Conservation (phyloP, 1,139 yeast genomes). For the Geotrichum cucujoidarum region DNA sequence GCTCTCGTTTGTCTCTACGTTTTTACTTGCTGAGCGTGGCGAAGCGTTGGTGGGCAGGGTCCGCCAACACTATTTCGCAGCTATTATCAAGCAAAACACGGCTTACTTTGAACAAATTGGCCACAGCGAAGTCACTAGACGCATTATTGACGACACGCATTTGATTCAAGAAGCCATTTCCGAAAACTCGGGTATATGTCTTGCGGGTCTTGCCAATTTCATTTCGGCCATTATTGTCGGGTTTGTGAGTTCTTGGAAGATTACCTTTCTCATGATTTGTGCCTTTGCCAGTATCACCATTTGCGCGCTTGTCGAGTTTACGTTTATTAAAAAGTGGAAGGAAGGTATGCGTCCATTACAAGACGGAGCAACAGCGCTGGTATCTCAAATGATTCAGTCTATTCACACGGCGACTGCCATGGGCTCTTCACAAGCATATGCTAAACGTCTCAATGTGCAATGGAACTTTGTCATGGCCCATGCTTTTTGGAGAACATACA, state of each 20-base stretch:
- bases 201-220: conserved; percentile 39
- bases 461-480: conserved; percentile 32
- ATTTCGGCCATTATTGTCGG: conserved; percentile 41
- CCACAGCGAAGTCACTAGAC: conserved; percentile 43
- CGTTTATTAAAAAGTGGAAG: conserved; percentile 27
- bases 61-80: conserved; percentile 38
- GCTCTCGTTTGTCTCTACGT: conserved; percentile 34
- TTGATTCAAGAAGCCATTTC: conserved; percentile 44
- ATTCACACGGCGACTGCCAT: conserved; percentile 43
- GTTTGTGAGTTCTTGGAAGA: conserved; percentile 39
- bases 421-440: conserved; percentile 40
- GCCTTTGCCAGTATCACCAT: conserved; percentile 35
- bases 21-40: conserved; percentile 39
- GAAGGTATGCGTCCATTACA: background rate
- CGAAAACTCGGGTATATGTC: conserved; percentile 42
- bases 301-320: conserved; percentile 30
- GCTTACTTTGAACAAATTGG: conserved; percentile 44
- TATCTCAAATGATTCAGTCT: conserved; percentile 30
- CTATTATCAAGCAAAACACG: conserved; percentile 41
- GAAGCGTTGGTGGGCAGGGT: conserved; percentile 42
- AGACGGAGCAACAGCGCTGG: conserved; percentile 29
- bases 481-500: conserved; percentile 32
- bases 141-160: conserved; percentile 42
- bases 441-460: conserved; percentile 34
- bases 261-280: conserved; percentile 38